Base-by-base conservation (phyloP, 2,329 filamentous ascomycete genomes). In the Microcyclospora pomicola region DNA sequence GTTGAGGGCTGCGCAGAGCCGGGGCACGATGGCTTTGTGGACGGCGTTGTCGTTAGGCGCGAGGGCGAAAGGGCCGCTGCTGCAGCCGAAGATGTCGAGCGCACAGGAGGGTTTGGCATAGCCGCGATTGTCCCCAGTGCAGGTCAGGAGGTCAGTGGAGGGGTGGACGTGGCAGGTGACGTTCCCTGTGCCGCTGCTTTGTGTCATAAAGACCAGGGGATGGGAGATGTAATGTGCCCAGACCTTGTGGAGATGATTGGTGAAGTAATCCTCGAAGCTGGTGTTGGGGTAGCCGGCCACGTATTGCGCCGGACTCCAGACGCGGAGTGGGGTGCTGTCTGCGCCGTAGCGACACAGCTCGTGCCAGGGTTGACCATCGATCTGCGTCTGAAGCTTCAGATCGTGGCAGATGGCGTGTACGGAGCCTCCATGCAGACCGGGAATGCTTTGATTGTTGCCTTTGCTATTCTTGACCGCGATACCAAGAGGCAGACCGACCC, bases 1-100 rank as follows among this genome's bases (percentile, higher is more conserved):
- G 59, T 87, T 84, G 50, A 88, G 73, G 0, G 80, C 82, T 1
- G 84, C 83, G 1, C 80, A 74, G 9, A 92, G 62, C 12, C 83
- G 70, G 0, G 84, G 80, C 2, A 77, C 76, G 35, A 87, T 69
- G 30, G 78, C 78, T 41, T 61, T 58, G 37, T 66, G 62, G 14
- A 62, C 58, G 12, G 46, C 51, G 36, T 63, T 64, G n/a, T 61
- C 53, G 2, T 48, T 49, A 40, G 66, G 47, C 37, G 60, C 41
- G 2, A 68, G 55, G 45, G 64, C 61, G 46, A 80, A 80, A 0
- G 75, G 73, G 0, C 76, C 76, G 5, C 68, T 74, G 52, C 72
- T 78, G 61, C 77, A 82, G 33, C 70, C 72, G 51, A 82, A 75
- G 43, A 85, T 78, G 55, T 83, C 80, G 10, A 60, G 60, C 1